These are phyloP conservation scores for Camelina laxa DNA, from an alignment of 345 rosid species.

Conservation along the genomic window DNA sequence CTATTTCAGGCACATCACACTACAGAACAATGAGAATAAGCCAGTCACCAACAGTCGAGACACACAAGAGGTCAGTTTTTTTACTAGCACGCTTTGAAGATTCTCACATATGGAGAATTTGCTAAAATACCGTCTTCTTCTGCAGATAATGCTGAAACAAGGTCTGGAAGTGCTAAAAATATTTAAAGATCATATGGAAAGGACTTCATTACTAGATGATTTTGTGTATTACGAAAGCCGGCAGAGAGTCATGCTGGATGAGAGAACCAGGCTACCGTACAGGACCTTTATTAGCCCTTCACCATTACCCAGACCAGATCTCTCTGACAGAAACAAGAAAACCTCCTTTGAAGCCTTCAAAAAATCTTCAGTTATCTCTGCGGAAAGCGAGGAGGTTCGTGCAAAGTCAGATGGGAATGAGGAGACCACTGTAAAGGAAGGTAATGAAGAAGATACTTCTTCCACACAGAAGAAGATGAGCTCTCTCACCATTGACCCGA, in stretches of 20 bases:
- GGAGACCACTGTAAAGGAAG: slow-evolving; percentile 11
- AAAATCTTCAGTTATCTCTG: slow-evolving; percentile 16
- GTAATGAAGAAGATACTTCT: slow-evolving; percentile 3
- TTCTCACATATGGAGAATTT: not conserved
- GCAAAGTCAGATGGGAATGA: slow-evolving; percentile 20
- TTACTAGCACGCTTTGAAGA: not conserved
- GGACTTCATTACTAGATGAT: slow-evolving; percentile 83
- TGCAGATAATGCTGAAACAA: slow-evolving; percentile 77
- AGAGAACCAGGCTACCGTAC: slow-evolving; percentile 57
- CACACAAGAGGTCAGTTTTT: slow-evolving; percentile 84
- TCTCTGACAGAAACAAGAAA: slow-evolving; percentile 46
- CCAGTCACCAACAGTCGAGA: slow-evolving; percentile 99
- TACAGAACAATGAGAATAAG: slow-evolving; percentile 92
- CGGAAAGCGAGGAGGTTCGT: slow-evolving; percentile 2
- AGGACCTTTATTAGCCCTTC: slow-evolving; percentile 55
- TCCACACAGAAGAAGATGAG: slow-evolving; percentile 25
- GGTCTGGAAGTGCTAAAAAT: slow-evolving; percentile 82
- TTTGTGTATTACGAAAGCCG: slow-evolving; percentile 84
- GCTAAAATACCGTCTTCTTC: not conserved
- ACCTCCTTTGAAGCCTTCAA: slow-evolving; percentile 20
- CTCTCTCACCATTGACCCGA: slow-evolving; percentile 31
- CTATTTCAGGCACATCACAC: slow-evolving; percentile 76
- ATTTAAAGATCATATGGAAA: slow-evolving; percentile 61
- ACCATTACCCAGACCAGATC: slow-evolving; percentile 50
- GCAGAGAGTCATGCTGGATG: slow-evolving; percentile 80